Evolutionary conservation across 306 rosid genomes (phyloP).

Genomic region (Pyrus betulifolia): DNA sequence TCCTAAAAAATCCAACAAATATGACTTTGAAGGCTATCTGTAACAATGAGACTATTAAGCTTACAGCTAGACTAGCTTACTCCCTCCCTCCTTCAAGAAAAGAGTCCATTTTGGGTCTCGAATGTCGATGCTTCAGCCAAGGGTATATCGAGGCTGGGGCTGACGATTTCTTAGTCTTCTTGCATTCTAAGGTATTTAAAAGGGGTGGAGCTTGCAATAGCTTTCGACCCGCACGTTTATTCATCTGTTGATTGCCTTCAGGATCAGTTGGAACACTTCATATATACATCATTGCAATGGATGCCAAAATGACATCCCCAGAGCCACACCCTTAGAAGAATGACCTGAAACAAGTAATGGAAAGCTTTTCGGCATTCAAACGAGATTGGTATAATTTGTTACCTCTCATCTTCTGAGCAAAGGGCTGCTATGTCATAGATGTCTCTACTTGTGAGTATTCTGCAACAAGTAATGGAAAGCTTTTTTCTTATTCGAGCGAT

Average conservation of each 20-base stretch:
- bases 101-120: neutral
- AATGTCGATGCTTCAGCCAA: neutral
- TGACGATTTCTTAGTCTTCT: constrained; percentile 9
- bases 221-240: constrained; percentile 40
- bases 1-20: too few species aligned
- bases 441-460: constrained; percentile 58
- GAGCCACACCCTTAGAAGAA: constrained; percentile 84
- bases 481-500: neutral
- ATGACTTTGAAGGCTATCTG: too few species aligned
- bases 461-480: constrained; percentile 18
- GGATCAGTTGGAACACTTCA: constrained; percentile 22
- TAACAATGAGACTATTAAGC: neutral
- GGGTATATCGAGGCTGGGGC: constrained; percentile 4
- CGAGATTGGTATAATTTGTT: constrained; percentile 6
- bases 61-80: neutral
- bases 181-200: constrained; percentile 11
- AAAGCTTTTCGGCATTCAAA: neutral
- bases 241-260: constrained; percentile 25
- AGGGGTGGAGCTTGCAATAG: constrained; percentile 47
- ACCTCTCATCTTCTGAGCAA: constrained; percentile 75
- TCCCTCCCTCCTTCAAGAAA: neutral
- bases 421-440: constrained; percentile 49
- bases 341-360: constrained; percentile 28
- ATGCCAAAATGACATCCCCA: constrained; percentile 58
- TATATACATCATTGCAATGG: constrained; percentile 74